Evolutionary conservation across 2,329 filamentous ascomycete genomes (phyloP), one percentile per base, ranked within the genome.

Genomic region (Fusarium phyllophilum): DNA sequence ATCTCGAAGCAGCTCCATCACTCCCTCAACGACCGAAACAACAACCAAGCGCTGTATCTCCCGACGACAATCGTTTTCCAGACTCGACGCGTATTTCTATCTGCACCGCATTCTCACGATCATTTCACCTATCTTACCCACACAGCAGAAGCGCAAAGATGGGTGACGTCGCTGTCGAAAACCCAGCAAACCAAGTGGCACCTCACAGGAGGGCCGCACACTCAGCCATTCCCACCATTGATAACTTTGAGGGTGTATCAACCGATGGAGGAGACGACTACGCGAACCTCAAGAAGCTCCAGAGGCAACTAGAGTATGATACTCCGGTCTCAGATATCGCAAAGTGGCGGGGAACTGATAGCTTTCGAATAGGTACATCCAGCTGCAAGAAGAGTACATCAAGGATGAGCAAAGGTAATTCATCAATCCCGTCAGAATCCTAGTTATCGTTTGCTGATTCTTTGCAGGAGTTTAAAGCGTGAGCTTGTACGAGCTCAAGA

Each of bases 371-470:
- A 94, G 92, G 83, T 94, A 97, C 84, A 97, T 98, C 82, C 94
- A 98, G 85, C 89, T 99, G 78, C 96, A 99, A 86, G 96, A 99
- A 85, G 96, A 99, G 83, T 99, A 99, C 85, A 99, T 99, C 91
- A 99, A 99, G 87, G 96, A 99, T 90, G 96, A 99, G 88, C 96
- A 99, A 86, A 92, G 94, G 93, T 93, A 84, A 62, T 82, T 69
- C 44, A 61, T 42, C 10, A 24, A 18, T 49, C 13, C 5, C 15
- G 26, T 9, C 4, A n/a, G 26, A 10, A 22, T 1, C 12, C 8
- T 15, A 20, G 14, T 20, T 14, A 18, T 22, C 44, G 13, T 12
- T 31, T 56, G 10, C 68, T 78, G 80, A 80, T 56, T 52, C 7
- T 55, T 18, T 70, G 48, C 77, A 95, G 94, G 86, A 98, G 95